These are phyloP conservation scores for Tillandsia fasciculata DNA, from an alignment of 176 grass and related monocot genomes.

Conservation along the genomic window DNA sequence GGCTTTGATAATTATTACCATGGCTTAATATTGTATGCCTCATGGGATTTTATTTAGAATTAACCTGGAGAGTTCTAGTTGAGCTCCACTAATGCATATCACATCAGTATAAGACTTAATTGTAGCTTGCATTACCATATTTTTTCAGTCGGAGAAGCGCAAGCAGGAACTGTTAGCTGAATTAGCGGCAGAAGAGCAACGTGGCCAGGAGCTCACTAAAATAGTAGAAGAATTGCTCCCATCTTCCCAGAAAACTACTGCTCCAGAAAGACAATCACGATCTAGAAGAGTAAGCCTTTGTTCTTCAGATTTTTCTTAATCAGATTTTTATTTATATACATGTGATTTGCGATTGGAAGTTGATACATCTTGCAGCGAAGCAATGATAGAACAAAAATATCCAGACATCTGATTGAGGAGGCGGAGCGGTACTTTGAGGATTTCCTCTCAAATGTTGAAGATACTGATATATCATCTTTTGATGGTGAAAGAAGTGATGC, in stretches of 20 bases:
- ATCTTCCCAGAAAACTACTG: constrained; percentile 38
- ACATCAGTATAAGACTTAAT: background rate
- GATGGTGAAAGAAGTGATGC: constrained; percentile 86
- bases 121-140: background rate
- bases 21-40: no score
- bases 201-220: constrained; percentile 83
- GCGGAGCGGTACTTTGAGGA: constrained; percentile 93
- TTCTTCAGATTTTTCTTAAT: background rate
- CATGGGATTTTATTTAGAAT: background rate
- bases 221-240: constrained; percentile 90
- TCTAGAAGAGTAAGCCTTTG: constrained; percentile 51
- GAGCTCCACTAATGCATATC: background rate
- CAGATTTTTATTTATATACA: background rate
- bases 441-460: constrained; percentile 93
- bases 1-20: no score
- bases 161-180: constrained; percentile 85
- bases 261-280: constrained; percentile 37
- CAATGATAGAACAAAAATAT: constrained; percentile 77
- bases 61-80: background rate
- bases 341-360: background rate
- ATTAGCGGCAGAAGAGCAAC: constrained; percentile 74
- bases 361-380: constrained; percentile 59
- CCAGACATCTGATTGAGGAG: constrained; percentile 59
- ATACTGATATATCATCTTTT: constrained; percentile 95
- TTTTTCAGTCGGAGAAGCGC: constrained; percentile 73